A percentile compares a stretch with the other conserved stretches of the same genome.
phyloP scores from a whole-genome alignment of 2,329 filamentous ascomycete genomes.

The Aspergillus sergii region DNA sequence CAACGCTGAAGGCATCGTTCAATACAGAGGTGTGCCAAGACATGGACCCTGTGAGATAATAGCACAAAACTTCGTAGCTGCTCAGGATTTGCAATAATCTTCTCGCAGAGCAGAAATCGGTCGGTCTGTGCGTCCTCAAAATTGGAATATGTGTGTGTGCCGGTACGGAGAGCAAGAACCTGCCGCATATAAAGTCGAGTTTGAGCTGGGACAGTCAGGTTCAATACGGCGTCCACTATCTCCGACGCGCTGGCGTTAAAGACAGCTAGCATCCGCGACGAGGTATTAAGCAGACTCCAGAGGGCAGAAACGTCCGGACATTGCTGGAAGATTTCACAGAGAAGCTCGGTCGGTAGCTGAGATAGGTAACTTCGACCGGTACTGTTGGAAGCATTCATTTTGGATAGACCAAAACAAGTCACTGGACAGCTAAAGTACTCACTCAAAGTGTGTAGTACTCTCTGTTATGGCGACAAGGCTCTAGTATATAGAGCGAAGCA shows the following conservation, averaged over 20 bases:
- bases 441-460: no score
- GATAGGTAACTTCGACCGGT: not conserved
- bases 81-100: not conserved
- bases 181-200: not conserved
- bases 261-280: not conserved
- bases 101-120: not conserved
- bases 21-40: slow-evolving; percentile 3
- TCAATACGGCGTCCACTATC: not conserved
- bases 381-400: not conserved
- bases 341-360: not conserved
- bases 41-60: not conserved
- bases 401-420: not conserved
- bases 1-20: not conserved
- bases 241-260: not conserved
- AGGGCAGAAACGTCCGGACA: slow-evolving; percentile 1
- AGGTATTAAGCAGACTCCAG: slow-evolving; percentile 1
- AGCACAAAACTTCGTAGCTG: slow-evolving; percentile 1
- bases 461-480: no score
- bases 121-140: not conserved
- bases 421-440: not conserved
- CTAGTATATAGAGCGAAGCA: not conserved
- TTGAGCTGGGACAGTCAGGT: not conserved
- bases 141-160: not conserved
- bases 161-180: not conserved
- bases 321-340: not conserved